Evolutionary conservation across 2,329 filamentous ascomycete genomes (phyloP), one percentile per base, ranked within the genome.

Genomic region (Orbilia oligospora): DNA sequence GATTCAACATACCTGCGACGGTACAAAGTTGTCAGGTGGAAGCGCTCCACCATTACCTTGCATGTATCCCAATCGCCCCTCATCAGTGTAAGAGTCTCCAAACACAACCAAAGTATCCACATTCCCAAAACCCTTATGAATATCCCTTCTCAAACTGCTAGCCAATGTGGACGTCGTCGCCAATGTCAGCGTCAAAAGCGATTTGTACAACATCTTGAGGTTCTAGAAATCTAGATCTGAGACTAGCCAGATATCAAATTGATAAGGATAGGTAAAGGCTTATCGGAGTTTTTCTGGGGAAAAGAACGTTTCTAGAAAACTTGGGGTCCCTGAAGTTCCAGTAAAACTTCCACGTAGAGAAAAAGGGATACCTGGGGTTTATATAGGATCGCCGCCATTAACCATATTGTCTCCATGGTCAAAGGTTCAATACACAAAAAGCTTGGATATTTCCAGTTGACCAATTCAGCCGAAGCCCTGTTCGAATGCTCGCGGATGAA

Each of bases 61-160:
- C 82, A 94, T 91, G 82, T 92, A 93, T 9, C 82, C 82, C 9
- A 92, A 83, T 9, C 92, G 88, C 12, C 88, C 89, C 81, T 93
- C 91, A 82, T 94, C 92, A 0, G 91, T 93, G 82, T 91, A 94
- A 84, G 84, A 84, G 63, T 72, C 66, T 16, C 61, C 67, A 48
- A 70, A 72, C 0, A 71, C 61, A 20, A 77, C 73, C 20, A 77
- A 46, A 4, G 73, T 71, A 77, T 77, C 67, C n/a, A 77, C 67
- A 55, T 77, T 55, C 10, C 73, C 73, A n/a, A 77, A 77, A 10
- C 73, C 73, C 53, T 71, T 71, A 53, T 77, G 73, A 24, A 77
- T 71, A 71, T 77, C 67, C 33, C 73, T 71, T 44, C 61, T 48
- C 22, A 77, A 46, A 16, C 61, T 58, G 36, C 61, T 71, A n/a